Base-by-base conservation (phyloP, 371 early-diverging fungal species). In the Capniomyces stellatus region DNA sequence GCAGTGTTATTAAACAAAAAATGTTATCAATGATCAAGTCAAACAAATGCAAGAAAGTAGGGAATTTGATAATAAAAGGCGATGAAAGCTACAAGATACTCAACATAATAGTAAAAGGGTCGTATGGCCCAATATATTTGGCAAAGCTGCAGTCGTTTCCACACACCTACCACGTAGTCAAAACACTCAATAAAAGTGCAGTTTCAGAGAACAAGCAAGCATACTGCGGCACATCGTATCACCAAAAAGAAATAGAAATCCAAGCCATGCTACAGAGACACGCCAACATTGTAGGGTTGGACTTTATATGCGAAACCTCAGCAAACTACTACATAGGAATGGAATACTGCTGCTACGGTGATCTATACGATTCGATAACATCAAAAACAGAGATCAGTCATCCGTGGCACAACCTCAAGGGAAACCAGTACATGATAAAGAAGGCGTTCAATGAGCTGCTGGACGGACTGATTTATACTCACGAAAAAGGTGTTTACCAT, bases 301-400 rank as follows among this genome's bases (percentile, higher is more conserved):
- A 83, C 59, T 79, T 79, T 46, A 78, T 85, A 30, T 71, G 87
- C 53, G 76, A 76, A 30, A 78, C 79, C 31, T 64, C 62, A 8
- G 75, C 80, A 13, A 77, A 75, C 62, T 71, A 81, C n/a, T 81
- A 80, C 60, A 68, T 86, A 53, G 75, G 84, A 18, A 98, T 99
- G 77, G 99, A 99, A 70, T 54, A 61, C 54, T 97, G 83, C 66
- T 77, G 97, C 73, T 94, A 96, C 51, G 87, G 87, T 66, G 99
- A 99, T 73, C 75, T 99, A 61, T 91, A 98, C 61, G 87, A 89
- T 65, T 95, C 85, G 64, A 81, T 97, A 78, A 90, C 89, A 54
- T 65, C 53, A 30, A 64, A 64, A 50, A 61, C 63, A 21, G 59
- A 60, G 40, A 61, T 63, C 31, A 29, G 44, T 12, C 58, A 58